Conservation (phyloP, 495 filamentous ascomycete species). For the Neurospora sp. region DNA sequence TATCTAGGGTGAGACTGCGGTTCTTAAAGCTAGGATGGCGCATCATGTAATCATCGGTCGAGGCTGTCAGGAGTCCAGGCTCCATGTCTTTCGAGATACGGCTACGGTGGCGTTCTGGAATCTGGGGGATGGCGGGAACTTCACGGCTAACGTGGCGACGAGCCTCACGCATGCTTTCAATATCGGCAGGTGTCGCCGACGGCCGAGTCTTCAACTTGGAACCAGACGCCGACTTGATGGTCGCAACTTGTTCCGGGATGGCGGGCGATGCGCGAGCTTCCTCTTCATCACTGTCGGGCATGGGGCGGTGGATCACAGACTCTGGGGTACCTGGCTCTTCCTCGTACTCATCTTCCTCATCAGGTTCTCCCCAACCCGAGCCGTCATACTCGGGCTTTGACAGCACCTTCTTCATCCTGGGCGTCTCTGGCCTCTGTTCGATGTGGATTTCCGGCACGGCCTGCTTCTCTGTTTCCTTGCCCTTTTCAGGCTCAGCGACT, state of each 20-base stretch:
- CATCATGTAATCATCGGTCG: constrained; percentile 29
- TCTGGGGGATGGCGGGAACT: constrained; percentile 48
- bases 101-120: constrained; percentile 48
- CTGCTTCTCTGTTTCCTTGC: constrained; percentile 32
- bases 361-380: constrained; percentile 41
- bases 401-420: constrained; percentile 22
- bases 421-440: neutral
- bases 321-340: constrained; percentile 74
- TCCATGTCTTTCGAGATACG: constrained; percentile 37
- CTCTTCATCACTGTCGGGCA: constrained; percentile 38
- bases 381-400: constrained; percentile 47
- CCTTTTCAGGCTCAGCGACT: constrained; percentile 21
- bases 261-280: constrained; percentile 41
- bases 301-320: constrained; percentile 81
- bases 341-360: constrained; percentile 38
- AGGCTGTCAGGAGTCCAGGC: constrained; percentile 17
- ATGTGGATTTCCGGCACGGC: constrained; percentile 15
- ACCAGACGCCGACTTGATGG: constrained; percentile 75
- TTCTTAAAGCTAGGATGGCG: constrained; percentile 50
- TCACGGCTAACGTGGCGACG: constrained; percentile 74
- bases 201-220: constrained; percentile 83
- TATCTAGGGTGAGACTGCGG: constrained; percentile 55
- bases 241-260: constrained; percentile 77
- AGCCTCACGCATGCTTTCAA: constrained; percentile 77
- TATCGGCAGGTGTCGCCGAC: constrained; percentile 75